Evolutionary conservation across 2,329 filamentous ascomycete genomes (phyloP).

Genomic region (Epichloe gansuensis): DNA sequence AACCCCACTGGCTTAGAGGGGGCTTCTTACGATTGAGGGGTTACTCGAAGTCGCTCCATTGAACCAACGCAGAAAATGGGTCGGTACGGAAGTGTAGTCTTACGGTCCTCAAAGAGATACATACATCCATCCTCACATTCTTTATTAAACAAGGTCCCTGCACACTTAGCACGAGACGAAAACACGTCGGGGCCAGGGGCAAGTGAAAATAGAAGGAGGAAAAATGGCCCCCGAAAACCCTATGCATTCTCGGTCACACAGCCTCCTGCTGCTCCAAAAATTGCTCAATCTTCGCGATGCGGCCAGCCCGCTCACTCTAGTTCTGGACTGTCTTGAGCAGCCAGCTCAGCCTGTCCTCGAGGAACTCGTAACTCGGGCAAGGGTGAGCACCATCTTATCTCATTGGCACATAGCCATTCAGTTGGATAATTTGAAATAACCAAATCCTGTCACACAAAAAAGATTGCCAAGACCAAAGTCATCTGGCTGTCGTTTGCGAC

Average conservation of each 20-base stretch:
- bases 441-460: not conserved
- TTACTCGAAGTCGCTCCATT: too few relatives aligned
- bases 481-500: constrained; percentile 72
- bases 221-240: constrained; percentile 44
- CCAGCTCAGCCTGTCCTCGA: constrained; percentile 53
- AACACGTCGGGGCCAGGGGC: not conserved
- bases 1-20: too few relatives aligned
- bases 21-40: too few relatives aligned
- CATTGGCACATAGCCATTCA: not conserved
- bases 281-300: constrained; percentile 66
- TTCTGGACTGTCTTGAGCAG: constrained; percentile 79
- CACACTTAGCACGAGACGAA: not conserved
- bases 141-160: not conserved
- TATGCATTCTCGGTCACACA: constrained; percentile 67
- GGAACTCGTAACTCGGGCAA: constrained; percentile 66
- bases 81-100: too few relatives aligned
- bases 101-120: too few relatives aligned
- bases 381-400: constrained; percentile 31
- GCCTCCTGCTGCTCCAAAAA: constrained; percentile 70
- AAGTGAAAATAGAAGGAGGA: not conserved
- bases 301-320: constrained; percentile 72
- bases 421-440: not conserved
- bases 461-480: constrained; percentile 53
- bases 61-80: too few relatives aligned
- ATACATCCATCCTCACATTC: not conserved